Evolutionary conservation across 169 alveolate genomes (phyloP).

Genomic region (Plasmodium berghei): DNA sequence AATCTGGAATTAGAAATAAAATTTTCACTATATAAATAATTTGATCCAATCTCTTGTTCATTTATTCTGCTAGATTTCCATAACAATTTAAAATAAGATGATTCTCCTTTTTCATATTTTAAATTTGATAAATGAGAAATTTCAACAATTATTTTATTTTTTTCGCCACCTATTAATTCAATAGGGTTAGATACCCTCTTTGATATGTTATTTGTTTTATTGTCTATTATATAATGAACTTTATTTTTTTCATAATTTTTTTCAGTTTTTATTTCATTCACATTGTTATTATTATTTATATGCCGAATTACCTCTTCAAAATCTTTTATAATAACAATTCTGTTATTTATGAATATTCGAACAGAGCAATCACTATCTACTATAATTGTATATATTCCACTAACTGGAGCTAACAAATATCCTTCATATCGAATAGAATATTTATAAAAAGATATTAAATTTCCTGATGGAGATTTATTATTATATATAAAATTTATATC

Average conservation of each 20-base stretch:
- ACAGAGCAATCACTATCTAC: constrained; percentile 54
- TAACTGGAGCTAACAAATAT: constrained; percentile 83
- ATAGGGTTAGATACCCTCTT: constrained; percentile 83
- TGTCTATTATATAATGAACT: constrained; percentile 75
- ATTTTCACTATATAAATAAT: constrained; percentile 79
- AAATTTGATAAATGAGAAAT: constrained; percentile 89
- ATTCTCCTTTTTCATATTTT: constrained; percentile 82
- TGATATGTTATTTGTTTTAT: constrained; percentile 70
- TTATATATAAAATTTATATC: constrained; percentile 87
- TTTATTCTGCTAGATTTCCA: constrained; percentile 82
- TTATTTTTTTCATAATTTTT: constrained; percentile 68
- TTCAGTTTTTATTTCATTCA: constrained; percentile 66
- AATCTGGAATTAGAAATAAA: constrained; percentile 62
- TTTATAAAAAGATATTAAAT: constrained; percentile 83
- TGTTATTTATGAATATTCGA: constrained; percentile 65
- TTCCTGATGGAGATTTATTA: constrained; percentile 88
- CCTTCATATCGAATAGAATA: constrained; percentile 90
- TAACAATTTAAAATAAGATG: constrained; percentile 73
- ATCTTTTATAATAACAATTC: constrained; percentile 17
- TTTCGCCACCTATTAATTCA: constrained; percentile 90
- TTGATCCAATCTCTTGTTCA: constrained; percentile 77
- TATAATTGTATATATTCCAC: constrained; percentile 81
- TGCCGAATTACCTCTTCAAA: constrained; percentile 4
- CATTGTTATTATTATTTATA: background rate
- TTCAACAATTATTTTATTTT: constrained; percentile 86